Evolutionary conservation across 331 rosid species (phyloP).

Genomic region (Erythrophleum ivorense): DNA sequence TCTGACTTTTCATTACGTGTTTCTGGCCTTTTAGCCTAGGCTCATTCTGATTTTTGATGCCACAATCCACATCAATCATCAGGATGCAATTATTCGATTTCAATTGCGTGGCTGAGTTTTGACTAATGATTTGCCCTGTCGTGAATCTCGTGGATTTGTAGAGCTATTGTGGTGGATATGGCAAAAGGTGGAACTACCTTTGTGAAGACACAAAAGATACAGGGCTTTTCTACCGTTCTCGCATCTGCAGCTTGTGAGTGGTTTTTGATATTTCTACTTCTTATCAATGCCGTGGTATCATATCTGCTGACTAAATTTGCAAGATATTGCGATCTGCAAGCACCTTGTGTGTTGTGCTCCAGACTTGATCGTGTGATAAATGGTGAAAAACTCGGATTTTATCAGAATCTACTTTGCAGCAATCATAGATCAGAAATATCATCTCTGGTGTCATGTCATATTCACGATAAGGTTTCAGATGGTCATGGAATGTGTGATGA

Average conservation of each 20-base stretch:
- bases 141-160: slow-evolving; percentile 46
- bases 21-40: slow-evolving; percentile 32
- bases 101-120: slow-evolving; percentile 41
- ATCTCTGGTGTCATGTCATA: slow-evolving; percentile 60
- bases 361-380: slow-evolving; percentile 70
- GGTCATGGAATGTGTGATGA: slow-evolving; percentile 72
- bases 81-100: slow-evolving; percentile 41
- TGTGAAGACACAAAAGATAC: slow-evolving; percentile 53
- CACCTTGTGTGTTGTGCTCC: slow-evolving; percentile 85
- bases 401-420: slow-evolving; percentile 65
- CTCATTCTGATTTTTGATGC: slow-evolving; percentile 33
- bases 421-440: slow-evolving; percentile 68
- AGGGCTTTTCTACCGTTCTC: slow-evolving; percentile 53
- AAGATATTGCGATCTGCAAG: slow-evolving; percentile 65
- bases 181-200: slow-evolving; percentile 52
- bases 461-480: slow-evolving; percentile 58
- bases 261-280: slow-evolving; percentile 78
- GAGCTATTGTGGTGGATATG: slow-evolving; percentile 52
- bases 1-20: slow-evolving; percentile 18
- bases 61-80: slow-evolving; percentile 37
- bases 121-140: slow-evolving; percentile 36
- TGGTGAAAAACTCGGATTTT: slow-evolving; percentile 48
- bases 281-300: slow-evolving; percentile 63
- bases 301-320: slow-evolving; percentile 72
- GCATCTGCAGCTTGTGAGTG: slow-evolving; percentile 87